Conservation (phyloP, 768 basidiomycete species). For the Leucocoprinus birnbaumii region DNA sequence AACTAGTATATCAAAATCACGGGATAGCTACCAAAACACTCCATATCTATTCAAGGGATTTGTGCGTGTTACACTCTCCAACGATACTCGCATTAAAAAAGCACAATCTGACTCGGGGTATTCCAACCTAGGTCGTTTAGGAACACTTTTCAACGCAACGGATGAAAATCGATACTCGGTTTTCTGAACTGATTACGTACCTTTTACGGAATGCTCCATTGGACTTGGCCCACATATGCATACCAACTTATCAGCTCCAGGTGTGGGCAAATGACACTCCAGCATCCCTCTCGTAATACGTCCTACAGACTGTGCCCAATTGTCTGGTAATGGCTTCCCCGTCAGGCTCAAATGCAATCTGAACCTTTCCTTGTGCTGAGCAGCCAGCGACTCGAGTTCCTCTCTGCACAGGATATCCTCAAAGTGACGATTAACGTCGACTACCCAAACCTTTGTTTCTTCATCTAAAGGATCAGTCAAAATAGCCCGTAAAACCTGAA, state of each 20-base stretch:
- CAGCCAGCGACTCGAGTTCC: conserved; percentile 41
- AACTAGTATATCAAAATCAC: no score
- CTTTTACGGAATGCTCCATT: conserved; percentile 20
- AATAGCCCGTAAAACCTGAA: conserved; percentile 21
- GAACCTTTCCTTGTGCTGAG: conserved; percentile 26
- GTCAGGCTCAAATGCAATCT: conserved; percentile 43
- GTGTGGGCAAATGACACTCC: conserved; percentile 33
- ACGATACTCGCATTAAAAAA: background rate
- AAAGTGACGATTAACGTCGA: conserved; percentile 44
- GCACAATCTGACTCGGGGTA: background rate
- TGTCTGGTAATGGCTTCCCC: conserved; percentile 25
- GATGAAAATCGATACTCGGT: background rate
- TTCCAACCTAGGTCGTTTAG: background rate
- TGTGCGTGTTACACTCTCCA: no score
- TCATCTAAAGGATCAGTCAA: conserved; percentile 34
- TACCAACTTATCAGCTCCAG: conserved; percentile 34
- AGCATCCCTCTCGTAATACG: conserved; percentile 38
- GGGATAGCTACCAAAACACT: no score
- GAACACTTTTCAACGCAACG: background rate
- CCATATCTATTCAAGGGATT: no score
- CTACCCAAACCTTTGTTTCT: conserved; percentile 40
- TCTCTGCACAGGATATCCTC: conserved; percentile 48
- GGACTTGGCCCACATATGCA: conserved; percentile 47
- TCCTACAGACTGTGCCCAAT: conserved; percentile 40
- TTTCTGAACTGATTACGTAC: background rate